Evolutionary conservation across 1,284 basidiomycete species (phyloP), one percentile per base, ranked within the genome.

Genomic region (Papiliotrema laurentii): DNA sequence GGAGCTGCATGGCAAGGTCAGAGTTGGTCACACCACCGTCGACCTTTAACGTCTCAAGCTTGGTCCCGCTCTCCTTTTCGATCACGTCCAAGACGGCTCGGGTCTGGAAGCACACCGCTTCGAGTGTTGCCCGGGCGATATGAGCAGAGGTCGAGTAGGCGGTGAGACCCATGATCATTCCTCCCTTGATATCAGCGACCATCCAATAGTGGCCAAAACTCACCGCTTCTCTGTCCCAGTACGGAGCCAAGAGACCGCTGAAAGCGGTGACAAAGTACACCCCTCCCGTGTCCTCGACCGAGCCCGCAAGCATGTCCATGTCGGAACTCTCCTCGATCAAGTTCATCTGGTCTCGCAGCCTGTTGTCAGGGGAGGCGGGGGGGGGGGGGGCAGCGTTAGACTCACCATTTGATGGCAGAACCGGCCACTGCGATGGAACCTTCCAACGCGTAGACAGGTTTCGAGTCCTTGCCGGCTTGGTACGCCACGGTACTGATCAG

Each of bases 221-320:
- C 26, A 66, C 61, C 16, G 69, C 69, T 44, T 66, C 61, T 28
- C 64, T 59, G 53, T 73, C 71, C 71, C 71, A 73, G 56, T 73
- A 69, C 30, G 90, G 89, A 16, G 89, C 90, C 37, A 94, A 81
- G 30, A 97, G 79, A 53, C 92, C 93, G 47, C 86, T 87, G 77
- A 97, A 96, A 9, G 89, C 93, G 1, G 94, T 94, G 34, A 98
- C 94, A 66, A 98, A 98, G 77, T 91, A 97, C 31, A 97, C 80
- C n/a, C 94, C 94, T 38, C 88, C 93, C 0, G 89, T 86, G 64
- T 86, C 83, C 16, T 83, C 75, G 37, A 87, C 90, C 38, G 84
- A 80, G 5, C 80, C 82, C 1, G 91, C 93, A 34, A 97, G 80
- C 16, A 79, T 79, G 65, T 97, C 96, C 63, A 97, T 87, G 53